Evolutionary conservation across 2,329 filamentous ascomycete genomes (phyloP), one percentile per base, ranked within the genome.

Genomic region (Colletotrichum tabaci): DNA sequence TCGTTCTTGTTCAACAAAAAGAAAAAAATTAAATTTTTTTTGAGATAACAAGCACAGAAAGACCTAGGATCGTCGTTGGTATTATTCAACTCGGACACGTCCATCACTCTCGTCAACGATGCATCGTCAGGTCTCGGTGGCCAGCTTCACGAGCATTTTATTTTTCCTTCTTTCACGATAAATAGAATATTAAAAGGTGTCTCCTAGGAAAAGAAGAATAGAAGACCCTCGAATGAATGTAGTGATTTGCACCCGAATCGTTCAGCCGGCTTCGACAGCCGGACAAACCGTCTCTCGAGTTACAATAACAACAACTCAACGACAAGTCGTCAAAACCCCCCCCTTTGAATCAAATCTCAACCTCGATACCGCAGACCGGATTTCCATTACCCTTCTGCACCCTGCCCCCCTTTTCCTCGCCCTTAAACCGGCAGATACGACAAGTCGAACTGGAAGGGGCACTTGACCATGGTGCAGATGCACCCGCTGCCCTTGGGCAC

Each of bases 391-490:
- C 40, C 21, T 16, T 16, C 42, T 4, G 2, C 21, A 52, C 18
- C 30, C 15, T 18, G n/a, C 2, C 16, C 21, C 16, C 5, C 38
- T 40, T 2, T 8, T 30, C 30, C 50, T 47, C 40, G 26, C 47
- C 47, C 46, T 26, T 15, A 35, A 12, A 2, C 8, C 13, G 61
- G 67, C 62, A 70, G 38, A 23, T 23, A 67, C 44, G 30, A 30
- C 10, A 26, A 13, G 16, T 58, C 56, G 5, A 46, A 71, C 8
- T 9, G 3, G 58, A 71, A 56, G 18, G 76, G 73, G 47, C 78
- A 76, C 3, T 60, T 53, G 38, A 73, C 63, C 40, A 16, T 6
- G 9, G 66, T n/a, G 55, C 74, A 75, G 40, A 55, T 23, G 64
- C 73, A 74, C 2, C 53, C 69, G 13, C 44, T 61, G 15, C 44